Percentiles rank a stretch among this genome's conserved stretches.
Evolutionary conservation across 768 basidiomycete genomes (phyloP).

Genomic region (Podaxis sp.): DNA sequence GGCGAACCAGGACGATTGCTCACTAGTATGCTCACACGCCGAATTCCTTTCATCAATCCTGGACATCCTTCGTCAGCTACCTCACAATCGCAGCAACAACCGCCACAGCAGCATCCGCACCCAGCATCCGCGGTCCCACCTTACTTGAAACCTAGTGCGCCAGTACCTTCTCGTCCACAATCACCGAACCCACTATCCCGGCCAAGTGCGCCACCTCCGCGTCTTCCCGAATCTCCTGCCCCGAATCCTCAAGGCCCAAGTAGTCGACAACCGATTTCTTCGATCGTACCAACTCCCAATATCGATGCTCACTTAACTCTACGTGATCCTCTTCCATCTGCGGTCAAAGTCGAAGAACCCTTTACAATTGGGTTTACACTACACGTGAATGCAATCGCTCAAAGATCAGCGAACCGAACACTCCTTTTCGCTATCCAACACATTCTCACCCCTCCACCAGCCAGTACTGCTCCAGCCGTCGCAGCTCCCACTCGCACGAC

Average conservation of each 20-base stretch:
- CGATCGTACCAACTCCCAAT: constrained; percentile 14
- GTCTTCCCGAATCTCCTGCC: constrained; percentile 36
- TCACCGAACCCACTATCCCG: constrained; percentile 35
- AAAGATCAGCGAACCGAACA: constrained; percentile 31
- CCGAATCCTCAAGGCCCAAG: constrained; percentile 27
- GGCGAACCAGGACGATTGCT: constrained; percentile 85
- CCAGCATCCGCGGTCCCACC: constrained; percentile 72
- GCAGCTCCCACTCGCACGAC: constrained; percentile 14
- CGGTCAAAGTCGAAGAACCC: constrained; percentile 48
- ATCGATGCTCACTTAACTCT: constrained; percentile 56
- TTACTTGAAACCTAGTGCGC: constrained; percentile 59
- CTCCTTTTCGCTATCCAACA: constrained; percentile 63
- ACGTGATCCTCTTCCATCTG: constrained; percentile 45
- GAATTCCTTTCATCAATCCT: constrained; percentile 54
- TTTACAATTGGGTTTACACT: constrained; percentile 57
- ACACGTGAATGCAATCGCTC: constrained; percentile 25
- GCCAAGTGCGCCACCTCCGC: constrained; percentile 50
- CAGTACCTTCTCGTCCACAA: constrained; percentile 14
- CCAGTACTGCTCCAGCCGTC: constrained; percentile 19
- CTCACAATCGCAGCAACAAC: constrained; percentile 63
- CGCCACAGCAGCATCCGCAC: constrained; percentile 31
- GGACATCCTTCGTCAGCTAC: constrained; percentile 61
- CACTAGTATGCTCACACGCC: constrained; percentile 84
- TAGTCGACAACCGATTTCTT: constrained; percentile 22
- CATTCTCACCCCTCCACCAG: constrained; percentile 34